Evolutionary conservation across 1,139 yeast species (phyloP).

Genomic region (Yamadazyma buinensis): DNA sequence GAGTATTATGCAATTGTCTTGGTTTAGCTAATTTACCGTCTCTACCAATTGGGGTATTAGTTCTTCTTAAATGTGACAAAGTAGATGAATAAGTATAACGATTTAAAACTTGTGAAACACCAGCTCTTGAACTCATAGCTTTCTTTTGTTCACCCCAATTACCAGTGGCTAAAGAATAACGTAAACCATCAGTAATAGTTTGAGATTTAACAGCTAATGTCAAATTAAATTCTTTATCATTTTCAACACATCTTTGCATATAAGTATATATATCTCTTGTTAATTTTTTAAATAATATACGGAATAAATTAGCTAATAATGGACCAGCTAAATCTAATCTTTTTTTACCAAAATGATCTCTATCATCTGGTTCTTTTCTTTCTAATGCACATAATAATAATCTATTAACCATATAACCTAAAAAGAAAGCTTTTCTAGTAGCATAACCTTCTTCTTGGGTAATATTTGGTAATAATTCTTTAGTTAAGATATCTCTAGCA

Average conservation of each 20-base stretch:
- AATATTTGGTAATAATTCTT: slow-evolving; percentile 93
- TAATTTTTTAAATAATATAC: slow-evolving; percentile 88
- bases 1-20: slow-evolving; percentile 97
- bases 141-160: slow-evolving; percentile 99
- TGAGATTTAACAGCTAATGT: slow-evolving; percentile 96
- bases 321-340: slow-evolving; percentile 99
- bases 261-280: slow-evolving; percentile 94
- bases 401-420: slow-evolving; percentile 97
- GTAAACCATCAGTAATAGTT: slow-evolving; percentile 94
- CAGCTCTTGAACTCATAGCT: slow-evolving; percentile 98
- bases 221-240: slow-evolving; percentile 93
- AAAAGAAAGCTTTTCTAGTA: slow-evolving; percentile 91
- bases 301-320: slow-evolving; percentile 87
- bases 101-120: slow-evolving; percentile 97
- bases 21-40: slow-evolving; percentile 98
- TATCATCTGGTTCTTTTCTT: slow-evolving; percentile 96
- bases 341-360: slow-evolving; percentile 99
- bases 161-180: slow-evolving; percentile 97
- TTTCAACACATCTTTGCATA: slow-evolving; percentile 99
- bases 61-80: slow-evolving; percentile 94
- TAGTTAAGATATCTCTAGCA: slow-evolving; percentile 93
- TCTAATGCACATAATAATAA: slow-evolving; percentile 91
- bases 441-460: slow-evolving; percentile 98
- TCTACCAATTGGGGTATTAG: slow-evolving; percentile 98
- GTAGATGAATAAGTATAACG: slow-evolving; percentile 98